A percentile compares a stretch with the other conserved stretches of the same genome.
Conservation (phyloP, 371 early-diverging fungal species). For the Rozella allomycis region DNA sequence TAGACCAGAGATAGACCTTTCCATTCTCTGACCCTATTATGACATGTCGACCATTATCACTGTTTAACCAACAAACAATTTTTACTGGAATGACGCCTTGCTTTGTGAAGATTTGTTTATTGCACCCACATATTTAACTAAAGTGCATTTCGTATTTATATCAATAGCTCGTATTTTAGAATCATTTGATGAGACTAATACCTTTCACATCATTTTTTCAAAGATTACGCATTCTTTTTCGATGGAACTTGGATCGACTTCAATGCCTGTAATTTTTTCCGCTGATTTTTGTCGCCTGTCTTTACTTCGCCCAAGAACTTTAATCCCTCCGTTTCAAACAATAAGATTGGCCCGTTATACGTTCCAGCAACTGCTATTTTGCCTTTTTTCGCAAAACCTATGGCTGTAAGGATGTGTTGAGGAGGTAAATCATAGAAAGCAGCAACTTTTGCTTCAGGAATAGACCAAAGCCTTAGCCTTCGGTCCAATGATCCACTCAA, state of each 20-base stretch:
- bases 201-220: no score
- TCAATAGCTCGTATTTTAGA: conserved; percentile 52
- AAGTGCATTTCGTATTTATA: conserved; percentile 41
- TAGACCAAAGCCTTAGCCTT: conserved; percentile 55
- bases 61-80: no score
- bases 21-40: conserved; percentile 61
- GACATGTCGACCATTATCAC: conserved; percentile 48
- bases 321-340: conserved; percentile 53
- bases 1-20: conserved; percentile 47
- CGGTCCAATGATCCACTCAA: conserved; percentile 58
- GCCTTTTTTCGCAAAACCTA: conserved; percentile 49
- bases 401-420: conserved; percentile 44
- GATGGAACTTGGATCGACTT: conserved; percentile 23
- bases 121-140: conserved; percentile 50
- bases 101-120: conserved; percentile 42
- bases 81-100: conserved; percentile 41
- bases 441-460: conserved; percentile 47
- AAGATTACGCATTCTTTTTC: conserved; percentile 25
- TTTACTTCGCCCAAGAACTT: conserved; percentile 51
- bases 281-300: conserved; percentile 23
- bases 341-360: conserved; percentile 45
- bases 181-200: conserved; percentile 57
- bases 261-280: conserved; percentile 49
- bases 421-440: conserved; percentile 46
- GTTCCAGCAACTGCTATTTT: conserved; percentile 49